These are phyloP conservation scores for Bryoerythrophyllum caledonicum DNA, from an alignment of 225 moss, liverwort and hornwort genomes.

Conservation along the genomic window DNA sequence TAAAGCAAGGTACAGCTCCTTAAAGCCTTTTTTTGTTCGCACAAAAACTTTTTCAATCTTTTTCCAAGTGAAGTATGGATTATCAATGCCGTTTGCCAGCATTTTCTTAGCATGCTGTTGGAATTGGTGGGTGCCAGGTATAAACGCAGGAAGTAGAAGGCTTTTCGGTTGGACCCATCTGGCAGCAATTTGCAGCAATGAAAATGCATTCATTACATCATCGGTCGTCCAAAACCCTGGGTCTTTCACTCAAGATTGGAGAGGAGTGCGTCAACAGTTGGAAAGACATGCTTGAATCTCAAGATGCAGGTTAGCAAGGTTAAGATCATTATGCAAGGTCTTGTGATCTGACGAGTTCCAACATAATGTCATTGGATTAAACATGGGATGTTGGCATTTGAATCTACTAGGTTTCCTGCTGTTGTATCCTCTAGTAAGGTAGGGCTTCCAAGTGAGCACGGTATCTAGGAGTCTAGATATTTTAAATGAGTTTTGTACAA, in stretches of 20 bases:
- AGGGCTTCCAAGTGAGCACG: not conserved
- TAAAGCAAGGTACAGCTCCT: constrained; percentile 75
- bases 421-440: not conserved
- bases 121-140: constrained; percentile 42
- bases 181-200: constrained; percentile 13
- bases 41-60: not conserved
- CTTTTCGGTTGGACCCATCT: not conserved
- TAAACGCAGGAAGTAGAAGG: constrained; percentile 56
- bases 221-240: not conserved
- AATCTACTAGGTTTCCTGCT: not conserved
- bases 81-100: not conserved
- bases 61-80: not conserved
- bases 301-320: constrained; percentile 4
- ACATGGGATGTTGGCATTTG: not conserved
- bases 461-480: not conserved
- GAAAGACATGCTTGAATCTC: not conserved
- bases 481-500: not conserved
- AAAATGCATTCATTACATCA: not conserved
- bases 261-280: constrained; percentile 1
- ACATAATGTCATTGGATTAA: too few species aligned
- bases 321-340: not conserved
- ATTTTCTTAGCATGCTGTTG: constrained; percentile 15
- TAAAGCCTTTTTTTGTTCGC: not conserved
- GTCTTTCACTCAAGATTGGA: constrained; percentile 5
- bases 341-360: constrained; percentile 1